Base-by-base conservation (phyloP, 139 green algal species). In the Asterochloris sp. region DNA sequence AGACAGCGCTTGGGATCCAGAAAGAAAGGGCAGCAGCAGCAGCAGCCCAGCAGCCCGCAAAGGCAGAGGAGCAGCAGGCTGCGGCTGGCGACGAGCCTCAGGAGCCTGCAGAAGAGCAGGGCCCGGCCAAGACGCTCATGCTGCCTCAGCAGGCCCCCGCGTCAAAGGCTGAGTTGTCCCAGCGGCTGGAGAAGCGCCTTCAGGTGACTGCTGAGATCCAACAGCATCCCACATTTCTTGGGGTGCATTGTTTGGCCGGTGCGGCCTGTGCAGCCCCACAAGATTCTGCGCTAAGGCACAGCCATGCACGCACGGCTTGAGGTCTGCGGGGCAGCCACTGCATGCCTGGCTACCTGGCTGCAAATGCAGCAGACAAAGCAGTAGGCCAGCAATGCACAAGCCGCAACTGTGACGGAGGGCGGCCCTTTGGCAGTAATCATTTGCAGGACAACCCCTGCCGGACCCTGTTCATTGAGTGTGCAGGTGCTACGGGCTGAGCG, bases 1-100 rank as follows among this genome's bases (percentile, higher is more conserved):
- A 79, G 21, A 90, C 87, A 21, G 90, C 88, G 2, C 74, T 88
- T 16, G 74, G 88, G 38, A 16, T 90, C 74, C 87, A 91, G 82
- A 79, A 74, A 54, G 77, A 81, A 61, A 82, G 84, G 66, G 38
- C 38, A 54, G 38, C 38, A 54, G 38, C 38, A 54, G 38, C 38
- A 54, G 38, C 38, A 54, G 69, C 28, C 69, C 24, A 85, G 38
- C 64, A 85, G 64, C 63, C 68, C 19, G 63, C 27, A 15, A 15
- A 82, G 27, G 11, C 12, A 64, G 21, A 77, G 78, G 64, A 77
- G 38, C 24, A 69, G 47, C 62, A 66, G 24, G 63, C 73, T 19
- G 29, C 27, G 24, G n/a, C 66, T 38, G 63, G 54, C 63, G 63
- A 82, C 11, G n/a, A 38, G n/a, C 15, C n/a, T 29, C 61, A 62